A percentile compares a stretch with the other conserved stretches of the same genome.
These are phyloP conservation scores for Colletotrichum cereale DNA, from an alignment of 2,329 filamentous ascomycete species.

Conservation along the genomic window DNA sequence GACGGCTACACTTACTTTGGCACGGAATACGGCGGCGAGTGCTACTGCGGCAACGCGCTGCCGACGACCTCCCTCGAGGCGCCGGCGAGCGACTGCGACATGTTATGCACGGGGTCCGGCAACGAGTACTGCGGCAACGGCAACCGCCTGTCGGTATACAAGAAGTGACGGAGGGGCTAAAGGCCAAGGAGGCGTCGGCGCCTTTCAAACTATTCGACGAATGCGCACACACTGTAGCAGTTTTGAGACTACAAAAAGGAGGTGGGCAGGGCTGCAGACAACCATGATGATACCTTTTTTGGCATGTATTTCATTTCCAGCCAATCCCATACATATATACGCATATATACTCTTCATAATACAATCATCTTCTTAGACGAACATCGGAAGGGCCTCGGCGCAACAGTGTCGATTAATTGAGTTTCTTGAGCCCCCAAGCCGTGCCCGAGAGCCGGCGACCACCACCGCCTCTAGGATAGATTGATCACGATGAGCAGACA, in stretches of 20 bases:
- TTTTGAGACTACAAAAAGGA: background rate
- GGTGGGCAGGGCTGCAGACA: background rate
- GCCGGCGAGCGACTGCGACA: conserved; percentile 52
- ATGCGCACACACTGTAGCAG: background rate
- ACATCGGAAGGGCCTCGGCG: too few species aligned
- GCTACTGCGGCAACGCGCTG: conserved; percentile 52
- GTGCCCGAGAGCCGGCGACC: too few species aligned
- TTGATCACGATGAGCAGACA: too few species aligned
- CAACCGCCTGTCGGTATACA: conserved; percentile 53
- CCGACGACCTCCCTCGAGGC: conserved; percentile 47
- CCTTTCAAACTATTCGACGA: background rate
- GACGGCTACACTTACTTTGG: conserved; percentile 50
- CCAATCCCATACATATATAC: background rate
- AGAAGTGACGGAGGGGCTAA: conserved; percentile 39
- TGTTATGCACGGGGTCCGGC: conserved; percentile 55
- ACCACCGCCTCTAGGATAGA: too few species aligned
- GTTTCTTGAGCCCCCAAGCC: too few species aligned
- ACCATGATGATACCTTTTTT: background rate
- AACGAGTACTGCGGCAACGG: conserved; percentile 56
- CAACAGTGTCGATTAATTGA: background rate
- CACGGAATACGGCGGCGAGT: conserved; percentile 54
- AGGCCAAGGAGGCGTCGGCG: background rate
- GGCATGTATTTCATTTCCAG: background rate
- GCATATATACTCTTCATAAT: background rate
- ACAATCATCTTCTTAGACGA: background rate